Evolutionary conservation across 441 rosid genomes (phyloP), one percentile per base, ranked within the genome.

Genomic region (Dalechampia spathulata): DNA sequence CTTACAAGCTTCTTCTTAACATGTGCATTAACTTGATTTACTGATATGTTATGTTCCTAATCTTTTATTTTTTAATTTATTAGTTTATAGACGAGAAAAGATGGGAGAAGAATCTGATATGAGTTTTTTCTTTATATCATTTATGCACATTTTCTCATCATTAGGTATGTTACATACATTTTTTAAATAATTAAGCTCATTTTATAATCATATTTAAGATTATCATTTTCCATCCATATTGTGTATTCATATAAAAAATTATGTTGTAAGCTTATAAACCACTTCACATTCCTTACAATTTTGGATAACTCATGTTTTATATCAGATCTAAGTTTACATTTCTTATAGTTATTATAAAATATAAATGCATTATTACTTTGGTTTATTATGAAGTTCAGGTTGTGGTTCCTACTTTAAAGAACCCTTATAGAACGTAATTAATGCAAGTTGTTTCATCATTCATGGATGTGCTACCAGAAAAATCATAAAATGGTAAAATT

Each of bases 1-100:
- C 14, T 39, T 62, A 13, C 52, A 17, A 60, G 22, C 41, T 30
- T 34, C 20, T 64, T 48, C 16, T 7, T 38, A 21, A n/a, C 67
- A 49, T 52, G 58, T 61, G 65, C 60, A 63, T 75, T 69, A 78
- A 65, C 77, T 55, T 71, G 55, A 61, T 66, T 65, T 50, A 56
- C 67, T 61, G 65, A 38, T 53, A 48, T 56, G 16, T 39, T 63
- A 43, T 49, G 8, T 26, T 30, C n/a, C n/a, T n/a, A n/a, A n/a
- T 45, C 19, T 23, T 12, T 8, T 15, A 2, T 8, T 26, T 22
- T 2, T 11, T 30, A 3, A 19, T 23, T 61, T 13, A 46, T 51
- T 64, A 16, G 30, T 32, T 28, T 58, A 46, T 74, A 74, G 80
- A 58, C 62, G 42, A n/a, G 23, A 58, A 19, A 36, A 47, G 49